Evolutionary conservation across 176 grass and related monocot genomes (phyloP).

Genomic region (Eremochloa ophiuroides): DNA sequence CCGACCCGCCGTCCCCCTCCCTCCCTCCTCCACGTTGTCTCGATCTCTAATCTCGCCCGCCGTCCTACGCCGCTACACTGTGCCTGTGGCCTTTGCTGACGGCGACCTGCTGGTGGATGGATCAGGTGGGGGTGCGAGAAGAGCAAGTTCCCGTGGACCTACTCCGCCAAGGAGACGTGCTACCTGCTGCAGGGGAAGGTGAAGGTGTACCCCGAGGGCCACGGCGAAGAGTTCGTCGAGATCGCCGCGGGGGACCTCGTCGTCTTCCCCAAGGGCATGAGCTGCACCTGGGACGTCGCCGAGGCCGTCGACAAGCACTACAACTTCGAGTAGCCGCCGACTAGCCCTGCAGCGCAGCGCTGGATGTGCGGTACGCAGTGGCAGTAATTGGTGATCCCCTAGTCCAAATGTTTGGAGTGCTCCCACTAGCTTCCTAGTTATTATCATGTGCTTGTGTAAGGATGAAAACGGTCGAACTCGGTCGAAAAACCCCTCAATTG

Average conservation of each 20-base stretch:
- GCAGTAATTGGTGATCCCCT: background rate
- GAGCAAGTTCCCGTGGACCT: conserved; percentile 93
- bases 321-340: conserved; percentile 56
- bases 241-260: conserved; percentile 82
- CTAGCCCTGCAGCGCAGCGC: background rate
- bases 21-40: background rate
- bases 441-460: background rate
- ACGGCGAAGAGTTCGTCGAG: conserved; percentile 82
- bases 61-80: background rate
- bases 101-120: background rate
- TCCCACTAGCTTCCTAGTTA: background rate
- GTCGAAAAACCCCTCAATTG: too few relatives aligned
- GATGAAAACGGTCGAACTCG: too few relatives aligned
- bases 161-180: conserved; percentile 92
- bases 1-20: background rate
- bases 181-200: conserved; percentile 96
- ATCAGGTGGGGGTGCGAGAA: conserved; percentile 79
- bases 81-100: background rate
- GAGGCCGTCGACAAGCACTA: conserved; percentile 94
- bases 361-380: background rate
- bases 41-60: background rate
- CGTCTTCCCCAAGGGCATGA: conserved; percentile 95
- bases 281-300: conserved; percentile 90
- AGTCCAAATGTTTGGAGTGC: background rate
- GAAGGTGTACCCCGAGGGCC: conserved; percentile 89